A percentile compares a stretch with the other conserved stretches of the same genome.
Evolutionary conservation across 257 asterid species (phyloP).

Genomic region (Scutellaria minor): DNA sequence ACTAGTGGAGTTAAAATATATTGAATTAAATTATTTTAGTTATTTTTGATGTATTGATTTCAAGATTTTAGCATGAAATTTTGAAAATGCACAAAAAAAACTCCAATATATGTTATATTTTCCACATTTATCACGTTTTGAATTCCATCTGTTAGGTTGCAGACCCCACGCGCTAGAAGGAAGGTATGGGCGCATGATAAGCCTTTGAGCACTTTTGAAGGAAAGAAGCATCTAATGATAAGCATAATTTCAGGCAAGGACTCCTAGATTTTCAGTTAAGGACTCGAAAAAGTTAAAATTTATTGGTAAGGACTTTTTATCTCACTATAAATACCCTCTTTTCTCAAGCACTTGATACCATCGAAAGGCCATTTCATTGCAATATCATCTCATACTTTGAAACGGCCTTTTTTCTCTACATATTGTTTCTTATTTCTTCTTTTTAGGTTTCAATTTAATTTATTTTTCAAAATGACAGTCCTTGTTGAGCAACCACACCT

Average conservation of each 20-base stretch:
- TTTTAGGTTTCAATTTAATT: background rate
- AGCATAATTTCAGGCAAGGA: slow-evolving; percentile 44
- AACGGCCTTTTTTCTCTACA: background rate
- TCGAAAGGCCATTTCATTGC: background rate
- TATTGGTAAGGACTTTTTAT: slow-evolving; percentile 51
- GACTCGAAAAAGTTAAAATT: slow-evolving; percentile 49
- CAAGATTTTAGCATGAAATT: no score
- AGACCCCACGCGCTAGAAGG: slow-evolving; percentile 22
- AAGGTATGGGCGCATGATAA: background rate
- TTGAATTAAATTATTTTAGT: no score
- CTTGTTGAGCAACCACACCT: slow-evolving; percentile 51
- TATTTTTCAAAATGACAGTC: slow-evolving; percentile 57
- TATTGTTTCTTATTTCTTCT: background rate
- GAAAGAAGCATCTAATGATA: slow-evolving; percentile 9
- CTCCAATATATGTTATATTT: no score
- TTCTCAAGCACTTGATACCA: background rate
- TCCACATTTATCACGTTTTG: no score
- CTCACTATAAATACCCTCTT: slow-evolving; percentile 51
- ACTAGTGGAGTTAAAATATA: no score
- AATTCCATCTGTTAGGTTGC: no score
- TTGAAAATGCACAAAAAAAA: no score
- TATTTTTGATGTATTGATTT: no score
- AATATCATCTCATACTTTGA: background rate
- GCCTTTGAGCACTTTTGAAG: background rate
- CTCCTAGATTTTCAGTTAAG: slow-evolving; percentile 46